These are phyloP conservation scores for Ascosphaera pollenicola DNA, from an alignment of 2,329 filamentous ascomycete genomes.

Conservation along the genomic window DNA sequence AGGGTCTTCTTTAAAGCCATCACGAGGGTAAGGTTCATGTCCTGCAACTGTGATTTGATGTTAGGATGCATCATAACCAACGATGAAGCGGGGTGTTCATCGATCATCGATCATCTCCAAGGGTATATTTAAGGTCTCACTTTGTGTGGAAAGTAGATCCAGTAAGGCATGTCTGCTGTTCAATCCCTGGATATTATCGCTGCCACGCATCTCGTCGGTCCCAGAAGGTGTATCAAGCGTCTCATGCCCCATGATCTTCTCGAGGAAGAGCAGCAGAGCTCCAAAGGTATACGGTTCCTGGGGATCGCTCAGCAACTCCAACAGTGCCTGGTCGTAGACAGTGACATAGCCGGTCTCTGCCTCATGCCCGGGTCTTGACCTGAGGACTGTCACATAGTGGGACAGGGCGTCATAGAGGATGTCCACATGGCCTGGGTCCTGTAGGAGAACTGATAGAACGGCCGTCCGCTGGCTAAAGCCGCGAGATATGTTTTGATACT, in stretches of 20 bases:
- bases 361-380: background rate
- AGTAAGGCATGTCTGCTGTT: background rate
- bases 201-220: background rate
- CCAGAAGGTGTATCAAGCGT: background rate
- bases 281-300: constrained; percentile 11
- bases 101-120: too few relatives aligned
- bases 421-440: background rate
- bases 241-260: constrained; percentile 14
- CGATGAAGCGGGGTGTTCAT: too few relatives aligned
- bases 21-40: background rate
- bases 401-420: background rate
- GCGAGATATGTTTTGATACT: background rate
- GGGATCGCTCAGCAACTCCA: constrained; percentile 14
- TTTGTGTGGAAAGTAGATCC: background rate
- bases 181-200: background rate
- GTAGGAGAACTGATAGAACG: background rate
- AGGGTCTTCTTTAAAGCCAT: background rate
- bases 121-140: background rate
- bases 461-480: background rate
- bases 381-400: background rate
- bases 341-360: constrained; percentile 16
- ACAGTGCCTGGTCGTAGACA: constrained; percentile 19
- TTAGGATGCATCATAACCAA: background rate
- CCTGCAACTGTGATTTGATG: background rate
- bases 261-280: constrained; percentile 17